Evolutionary conservation across 495 filamentous ascomycete genomes (phyloP).

Genomic region (Thermothielavioides terrestris): DNA sequence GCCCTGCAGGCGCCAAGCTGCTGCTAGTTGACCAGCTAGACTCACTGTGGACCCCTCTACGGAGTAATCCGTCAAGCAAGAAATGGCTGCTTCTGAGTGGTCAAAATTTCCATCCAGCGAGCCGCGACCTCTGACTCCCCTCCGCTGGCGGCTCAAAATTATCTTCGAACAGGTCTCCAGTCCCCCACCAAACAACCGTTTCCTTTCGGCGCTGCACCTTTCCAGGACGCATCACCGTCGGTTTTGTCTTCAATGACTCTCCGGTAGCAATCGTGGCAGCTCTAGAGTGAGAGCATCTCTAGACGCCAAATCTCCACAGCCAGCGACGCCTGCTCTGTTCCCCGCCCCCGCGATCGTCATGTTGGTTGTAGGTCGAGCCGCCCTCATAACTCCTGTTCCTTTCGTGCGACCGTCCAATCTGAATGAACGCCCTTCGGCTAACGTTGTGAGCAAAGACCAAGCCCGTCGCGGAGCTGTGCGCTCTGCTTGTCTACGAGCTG

Average conservation of each 20-base stretch:
- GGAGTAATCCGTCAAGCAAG: too few species aligned
- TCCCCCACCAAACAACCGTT: conserved; percentile 25
- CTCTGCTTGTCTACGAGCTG: conserved; percentile 77
- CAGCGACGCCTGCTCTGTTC: background rate
- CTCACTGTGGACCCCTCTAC: background rate
- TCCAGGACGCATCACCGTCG: conserved; percentile 8
- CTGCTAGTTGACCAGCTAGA: background rate
- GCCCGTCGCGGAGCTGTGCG: conserved; percentile 71
- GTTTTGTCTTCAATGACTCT: conserved; percentile 41
- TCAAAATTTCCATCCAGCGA: conserved; percentile 4
- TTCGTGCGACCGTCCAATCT: background rate
- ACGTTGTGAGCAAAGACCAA: conserved; percentile 34
- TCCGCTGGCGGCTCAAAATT: too few species aligned
- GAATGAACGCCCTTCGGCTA: conserved; percentile 2
- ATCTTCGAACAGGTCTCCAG: conserved; percentile 9
- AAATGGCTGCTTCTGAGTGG: too few species aligned
- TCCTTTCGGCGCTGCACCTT: conserved; percentile 12
- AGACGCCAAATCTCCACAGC: conserved; percentile 39
- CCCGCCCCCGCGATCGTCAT: conserved; percentile 19
- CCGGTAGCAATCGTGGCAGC: conserved; percentile 58
- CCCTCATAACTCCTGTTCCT: background rate
- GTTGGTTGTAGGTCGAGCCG: conserved; percentile 34
- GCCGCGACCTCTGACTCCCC: too few species aligned
- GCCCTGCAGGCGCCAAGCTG: background rate
- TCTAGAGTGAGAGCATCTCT: conserved; percentile 66